Base-by-base conservation (phyloP, 345 rosid genomes). In the Cardamine chenopodiifolia region DNA sequence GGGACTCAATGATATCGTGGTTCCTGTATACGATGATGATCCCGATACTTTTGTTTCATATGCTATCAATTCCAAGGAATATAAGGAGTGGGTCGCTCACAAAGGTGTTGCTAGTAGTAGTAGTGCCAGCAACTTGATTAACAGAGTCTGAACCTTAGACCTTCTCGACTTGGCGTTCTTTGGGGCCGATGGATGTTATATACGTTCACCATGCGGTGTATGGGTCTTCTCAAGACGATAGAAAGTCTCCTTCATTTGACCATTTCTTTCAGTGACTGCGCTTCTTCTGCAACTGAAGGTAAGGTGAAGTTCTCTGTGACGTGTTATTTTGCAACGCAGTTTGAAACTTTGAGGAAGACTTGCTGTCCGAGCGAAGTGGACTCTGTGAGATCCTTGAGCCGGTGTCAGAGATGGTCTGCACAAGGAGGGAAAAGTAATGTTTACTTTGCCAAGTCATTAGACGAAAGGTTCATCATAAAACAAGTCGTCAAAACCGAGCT, bases 401-500 rank as follows among this genome's bases (percentile, higher is more conserved):
- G 98, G 39, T 87, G 96, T 66, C 87, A 78, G 72, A 89, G 83
- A 75, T 96, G 99, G 99, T 84, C 81, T 70, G 99, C 98, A 5
- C 95, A 96, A 79, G 99, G 99, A 66, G 99, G 99, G 11, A 92
- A 96, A 80, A 92, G 96, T 84, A 96, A 92, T 61, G 99, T 90
- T 12, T 92, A 90, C 76, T 96, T 96, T 31, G 98, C 97, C 20
- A 96, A 86, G 82, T 89, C 99, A 7, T 76, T 92, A 77, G 98
- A 92, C 74, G 98, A 92, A 82, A 88, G 99, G 82, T 92, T 96
- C 67, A 92, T 96, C 19, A 84, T 96, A 65, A 96, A 96, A 72
- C 97, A 96, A 85, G 95, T 96, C 0, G 86, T 81, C 35, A 96
- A 90, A 83, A 89, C 90, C 0, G 99, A 96, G 85, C 68, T 92